phyloP scores from a whole-genome alignment of 371 early-diverging fungal species.

The Sporodiniella umbellata region DNA sequence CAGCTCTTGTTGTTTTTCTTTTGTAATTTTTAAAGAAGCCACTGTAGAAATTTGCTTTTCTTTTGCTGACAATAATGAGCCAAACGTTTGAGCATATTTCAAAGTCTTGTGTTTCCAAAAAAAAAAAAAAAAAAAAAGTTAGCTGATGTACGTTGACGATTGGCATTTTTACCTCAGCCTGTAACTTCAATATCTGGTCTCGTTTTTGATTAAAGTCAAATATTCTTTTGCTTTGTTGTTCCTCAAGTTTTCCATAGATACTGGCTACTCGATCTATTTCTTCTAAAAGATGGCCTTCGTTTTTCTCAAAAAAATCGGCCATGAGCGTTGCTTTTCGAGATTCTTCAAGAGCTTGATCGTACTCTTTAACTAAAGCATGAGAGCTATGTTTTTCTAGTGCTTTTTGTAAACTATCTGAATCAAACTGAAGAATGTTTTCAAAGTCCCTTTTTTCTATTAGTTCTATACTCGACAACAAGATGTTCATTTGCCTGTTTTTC shows the following conservation, averaged over 20 bases:
- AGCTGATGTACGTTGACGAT: background rate
- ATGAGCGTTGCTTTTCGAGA: conserved; percentile 6
- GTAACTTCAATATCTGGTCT: conserved; percentile 69
- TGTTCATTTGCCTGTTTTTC: conserved; percentile 2
- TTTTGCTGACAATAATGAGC: conserved; percentile 63
- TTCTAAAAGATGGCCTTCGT: conserved; percentile 59
- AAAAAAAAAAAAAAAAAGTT: background rate
- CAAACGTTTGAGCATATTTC: conserved; percentile 72
- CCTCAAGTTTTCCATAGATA: conserved; percentile 78
- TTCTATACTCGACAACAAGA: conserved; percentile 7
- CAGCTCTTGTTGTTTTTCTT: conserved; percentile 80
- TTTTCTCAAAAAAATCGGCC: conserved; percentile 21
- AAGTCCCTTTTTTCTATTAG: conserved; percentile 10
- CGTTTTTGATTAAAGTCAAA: conserved; percentile 72
- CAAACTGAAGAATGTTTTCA: background rate
- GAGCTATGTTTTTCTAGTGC: conserved; percentile 12
- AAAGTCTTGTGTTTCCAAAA: conserved; percentile 37
- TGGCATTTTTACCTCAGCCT: conserved; percentile 52
- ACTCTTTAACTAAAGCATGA: conserved; percentile 1
- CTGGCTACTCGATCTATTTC: conserved; percentile 79
- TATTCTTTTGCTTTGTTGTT: conserved; percentile 74
- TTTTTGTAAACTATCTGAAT: conserved; percentile 8
- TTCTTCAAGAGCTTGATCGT: conserved; percentile 10
- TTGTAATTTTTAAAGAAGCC: conserved; percentile 68
- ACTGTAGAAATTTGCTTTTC: conserved; percentile 63